Base-by-base conservation (phyloP, 352 stramenopile species). In the Plasmopara viticola region DNA sequence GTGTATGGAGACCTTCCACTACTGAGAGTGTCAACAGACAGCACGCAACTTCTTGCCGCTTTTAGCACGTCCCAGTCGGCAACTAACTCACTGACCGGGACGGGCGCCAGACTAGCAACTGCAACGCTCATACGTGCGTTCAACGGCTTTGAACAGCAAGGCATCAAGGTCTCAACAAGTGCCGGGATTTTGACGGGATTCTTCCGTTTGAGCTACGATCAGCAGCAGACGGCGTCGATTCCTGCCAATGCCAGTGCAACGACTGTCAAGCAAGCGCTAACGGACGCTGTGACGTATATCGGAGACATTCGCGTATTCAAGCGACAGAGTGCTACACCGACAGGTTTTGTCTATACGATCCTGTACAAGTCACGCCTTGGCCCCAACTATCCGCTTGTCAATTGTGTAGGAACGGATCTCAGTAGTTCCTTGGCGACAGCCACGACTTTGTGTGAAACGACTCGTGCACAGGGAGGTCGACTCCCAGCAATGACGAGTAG, bases 111-210 rank as follows among this genome's bases (percentile, higher is more conserved):
- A 42, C 43, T 98, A 9, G 68, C 80, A 9, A 74, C 91, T 14
- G 66, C 70, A 6, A 90, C 87, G 2, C 70, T 94, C 33, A 84
- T 98, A 5, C 65, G 86, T 14, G 85, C 78, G 9, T 95, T 91
- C 60, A 90, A 94, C 15, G 94, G 95, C 5, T 97, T 84, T 48
- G 92, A 97, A 31, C 86, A 97, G 57, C 94, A 98, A 51, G 78
- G 75, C 6, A 58, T 98, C 2, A 84, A 67, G 4, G 67, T 97
- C 10, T 70, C 66, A 2, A 80, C 85, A 0, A 82, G 74, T 15
- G 57, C 60, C 4, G 82, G 78, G 0, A 63, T 47, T 0, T 78
- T 98, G 2, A 77, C 80, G 9, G 95, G 95, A 7, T 72, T 72
- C 17, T 98, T 98, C 54, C 69, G 73, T 33, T 56, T 98, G 28